Percentiles rank a stretch among this genome's conserved stretches.
Conservation (phyloP, 2,329 filamentous ascomycete genomes). For the Penicillium sp. region DNA sequence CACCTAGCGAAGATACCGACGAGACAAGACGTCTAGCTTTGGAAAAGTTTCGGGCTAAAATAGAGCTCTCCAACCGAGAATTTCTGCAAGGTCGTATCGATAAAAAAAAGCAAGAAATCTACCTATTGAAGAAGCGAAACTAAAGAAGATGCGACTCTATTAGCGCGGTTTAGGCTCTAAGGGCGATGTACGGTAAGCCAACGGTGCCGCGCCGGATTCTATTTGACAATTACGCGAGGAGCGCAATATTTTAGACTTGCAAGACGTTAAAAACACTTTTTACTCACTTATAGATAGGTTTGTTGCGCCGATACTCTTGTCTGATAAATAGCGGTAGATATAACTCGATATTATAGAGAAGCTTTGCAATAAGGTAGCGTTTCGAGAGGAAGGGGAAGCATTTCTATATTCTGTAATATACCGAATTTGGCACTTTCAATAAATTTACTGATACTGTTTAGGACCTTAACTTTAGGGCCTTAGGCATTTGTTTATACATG, state of each 20-base stretch:
- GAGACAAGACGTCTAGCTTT: neutral
- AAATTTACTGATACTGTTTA: neutral
- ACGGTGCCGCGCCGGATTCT: neutral
- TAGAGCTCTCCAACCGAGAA: neutral
- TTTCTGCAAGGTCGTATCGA: slow-evolving; percentile 1
- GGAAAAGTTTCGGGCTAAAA: neutral
- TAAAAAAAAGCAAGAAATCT: neutral
- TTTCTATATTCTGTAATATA: neutral
- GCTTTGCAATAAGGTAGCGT: neutral
- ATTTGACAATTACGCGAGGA: neutral
- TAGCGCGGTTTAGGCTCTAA: neutral
- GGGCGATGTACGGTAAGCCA: too few species aligned
- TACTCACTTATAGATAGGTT: neutral
- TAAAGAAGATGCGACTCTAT: neutral
- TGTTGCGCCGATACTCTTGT: neutral
- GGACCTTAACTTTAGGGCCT: neutral
- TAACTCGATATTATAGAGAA: neutral
- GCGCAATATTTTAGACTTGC: neutral
- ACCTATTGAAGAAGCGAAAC: neutral
- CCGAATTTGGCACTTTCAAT: neutral
- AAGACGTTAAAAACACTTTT: neutral
- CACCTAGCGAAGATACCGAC: neutral
- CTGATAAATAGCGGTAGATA: neutral
- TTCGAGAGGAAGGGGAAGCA: neutral
- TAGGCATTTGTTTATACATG: neutral